These are phyloP conservation scores for Petrea volubilis DNA, from an alignment of 257 asterid genomes.

Conservation along the genomic window DNA sequence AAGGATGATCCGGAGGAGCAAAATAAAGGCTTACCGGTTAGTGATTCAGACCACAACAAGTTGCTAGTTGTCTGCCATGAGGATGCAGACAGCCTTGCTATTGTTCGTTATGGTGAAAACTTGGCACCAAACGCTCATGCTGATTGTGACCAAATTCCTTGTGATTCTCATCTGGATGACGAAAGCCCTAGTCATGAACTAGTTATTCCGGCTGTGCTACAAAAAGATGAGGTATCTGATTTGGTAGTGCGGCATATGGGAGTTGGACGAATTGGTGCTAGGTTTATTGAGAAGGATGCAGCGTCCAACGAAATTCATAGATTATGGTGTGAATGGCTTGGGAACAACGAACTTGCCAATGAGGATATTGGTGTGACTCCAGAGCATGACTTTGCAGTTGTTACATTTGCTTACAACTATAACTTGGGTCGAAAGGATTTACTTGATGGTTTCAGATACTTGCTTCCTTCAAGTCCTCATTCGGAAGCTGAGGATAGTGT, in stretches of 20 bases:
- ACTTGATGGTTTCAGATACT: constrained; percentile 49
- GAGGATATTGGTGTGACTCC: constrained; percentile 38
- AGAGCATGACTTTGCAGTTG: constrained; percentile 81
- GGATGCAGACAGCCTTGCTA: constrained; percentile 47
- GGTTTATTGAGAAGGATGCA: constrained; percentile 54
- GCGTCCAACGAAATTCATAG: constrained; percentile 45
- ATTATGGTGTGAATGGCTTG: constrained; percentile 97
- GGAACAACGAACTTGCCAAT: constrained; percentile 28
- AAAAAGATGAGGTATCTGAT: constrained; percentile 59
- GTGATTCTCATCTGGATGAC: constrained; percentile 29
- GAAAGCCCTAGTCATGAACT: constrained; percentile 28
- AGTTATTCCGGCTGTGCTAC: constrained; percentile 72
- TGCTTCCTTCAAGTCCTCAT: constrained; percentile 64
- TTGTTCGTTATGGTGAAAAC: constrained; percentile 48
- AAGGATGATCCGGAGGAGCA: constrained; percentile 42
- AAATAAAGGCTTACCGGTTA: constrained; percentile 21
- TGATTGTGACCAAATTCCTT: constrained; percentile 18
- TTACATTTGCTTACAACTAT: constrained; percentile 69
- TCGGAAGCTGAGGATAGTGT: constrained; percentile 56
- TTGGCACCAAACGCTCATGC: constrained; percentile 23
- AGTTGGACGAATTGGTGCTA: constrained; percentile 63
- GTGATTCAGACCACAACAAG: constrained; percentile 27
- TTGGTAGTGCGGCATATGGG: constrained; percentile 64
- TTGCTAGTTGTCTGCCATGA: constrained; percentile 28
- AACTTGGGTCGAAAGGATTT: constrained; percentile 71